Base-by-base conservation (phyloP, 768 basidiomycete genomes). In the Pisolithus tinctorius region DNA sequence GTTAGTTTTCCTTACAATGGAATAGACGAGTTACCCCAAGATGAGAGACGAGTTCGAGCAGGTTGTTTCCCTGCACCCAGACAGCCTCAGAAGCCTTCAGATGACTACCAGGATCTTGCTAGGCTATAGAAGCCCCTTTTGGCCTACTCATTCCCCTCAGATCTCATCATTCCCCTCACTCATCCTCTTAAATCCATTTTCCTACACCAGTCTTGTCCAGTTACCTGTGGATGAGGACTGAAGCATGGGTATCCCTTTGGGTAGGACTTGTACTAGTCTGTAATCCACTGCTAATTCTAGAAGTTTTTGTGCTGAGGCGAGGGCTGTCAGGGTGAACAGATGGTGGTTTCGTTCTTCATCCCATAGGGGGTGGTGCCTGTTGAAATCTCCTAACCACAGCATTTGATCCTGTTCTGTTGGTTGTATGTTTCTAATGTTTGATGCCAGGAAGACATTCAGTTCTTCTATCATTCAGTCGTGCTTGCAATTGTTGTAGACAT, bases 191-290 rank as follows among this genome's bases (percentile, higher is more conserved):
- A n/a, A n/a, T n/a, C n/a, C n/a, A n/a, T n/a, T n/a, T n/a, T n/a
- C n/a, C n/a, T n/a, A n/a, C n/a, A n/a, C n/a, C 0, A 52, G 54
- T 0, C 49, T 0, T 0, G 52, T 60, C 45, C 59, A 63, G 49
- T 72, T 74, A 14, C 69, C 66, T 0, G 72, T 64, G 1, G 26
- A 45, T 0, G 36, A 43, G 0, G 67, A 58, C 17, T 68, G 38
- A 0, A 79, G 62, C 0, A 72, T 81, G 0, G 74, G 74, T 0
- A 62, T 59, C 0, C 59, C 61, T 9, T 58, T 49, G 0, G 69
- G 71, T 0, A 80, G 66, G 0, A 62, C 50, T 71, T 74, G 71
- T 0, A 51, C 6, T 59, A 80, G 63, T 0, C 56, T 53, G 46
- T 67, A 45, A 0, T 55, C 55, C 0, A 48, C 54, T 0, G 70